Evolutionary conservation across 768 basidiomycete species (phyloP).

Genomic region (Chiua virens): DNA sequence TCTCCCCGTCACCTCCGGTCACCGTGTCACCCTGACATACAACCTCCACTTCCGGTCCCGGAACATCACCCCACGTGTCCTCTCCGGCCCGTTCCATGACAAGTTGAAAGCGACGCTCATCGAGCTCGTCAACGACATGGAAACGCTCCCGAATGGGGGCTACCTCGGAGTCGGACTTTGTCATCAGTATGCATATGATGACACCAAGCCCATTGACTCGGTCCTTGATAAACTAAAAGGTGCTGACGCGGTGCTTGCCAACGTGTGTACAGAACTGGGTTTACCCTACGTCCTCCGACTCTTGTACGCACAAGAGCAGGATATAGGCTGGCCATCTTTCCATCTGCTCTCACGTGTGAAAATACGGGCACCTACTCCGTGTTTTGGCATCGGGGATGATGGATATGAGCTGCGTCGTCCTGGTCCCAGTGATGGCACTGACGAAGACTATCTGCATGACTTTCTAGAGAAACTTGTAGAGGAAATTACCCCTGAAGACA

Average conservation of each 20-base stretch:
- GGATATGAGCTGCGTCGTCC: neutral
- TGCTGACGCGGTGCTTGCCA: neutral
- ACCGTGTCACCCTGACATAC: too few relatives aligned
- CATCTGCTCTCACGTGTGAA: neutral
- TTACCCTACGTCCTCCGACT: neutral
- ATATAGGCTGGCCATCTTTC: neutral
- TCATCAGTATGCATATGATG: constrained; percentile 26
- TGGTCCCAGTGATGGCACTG: too few relatives aligned
- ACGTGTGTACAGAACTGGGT: neutral
- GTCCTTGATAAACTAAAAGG: neutral
- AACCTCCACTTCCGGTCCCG: constrained; percentile 26
- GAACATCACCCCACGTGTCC: neutral
- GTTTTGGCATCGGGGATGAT: neutral
- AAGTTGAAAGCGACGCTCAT: too few relatives aligned
- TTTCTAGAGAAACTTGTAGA: too few relatives aligned
- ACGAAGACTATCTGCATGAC: too few relatives aligned
- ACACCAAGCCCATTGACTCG: neutral
- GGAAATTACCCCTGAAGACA: too few relatives aligned
- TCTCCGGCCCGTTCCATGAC: too few relatives aligned
- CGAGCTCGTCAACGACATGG: constrained; percentile 22
- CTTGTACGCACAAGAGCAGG: neutral
- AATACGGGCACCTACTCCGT: neutral
- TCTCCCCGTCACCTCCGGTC: too few relatives aligned
- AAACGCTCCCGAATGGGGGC: constrained; percentile 29
- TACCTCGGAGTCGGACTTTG: constrained; percentile 35